Conservation (phyloP, 305 asterid genomes). For the Fraxinus paxiana region DNA sequence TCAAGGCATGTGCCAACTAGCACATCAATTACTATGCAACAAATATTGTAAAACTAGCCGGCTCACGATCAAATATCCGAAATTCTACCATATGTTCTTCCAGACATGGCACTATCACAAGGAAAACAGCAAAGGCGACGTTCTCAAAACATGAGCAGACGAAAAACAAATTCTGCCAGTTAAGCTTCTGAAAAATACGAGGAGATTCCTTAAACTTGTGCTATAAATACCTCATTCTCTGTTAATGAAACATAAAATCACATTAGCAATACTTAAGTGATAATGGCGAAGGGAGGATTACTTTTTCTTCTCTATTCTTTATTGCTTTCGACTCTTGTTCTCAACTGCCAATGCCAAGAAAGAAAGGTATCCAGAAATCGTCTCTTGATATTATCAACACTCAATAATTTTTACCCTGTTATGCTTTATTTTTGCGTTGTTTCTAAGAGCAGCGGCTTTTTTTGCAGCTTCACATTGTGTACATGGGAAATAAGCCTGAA, state of each 20-base stretch:
- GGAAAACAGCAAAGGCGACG: neutral
- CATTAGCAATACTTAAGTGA: neutral
- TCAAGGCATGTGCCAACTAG: neutral
- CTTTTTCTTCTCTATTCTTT: neutral
- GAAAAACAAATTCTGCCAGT: neutral
- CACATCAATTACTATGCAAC: neutral
- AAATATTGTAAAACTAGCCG: neutral
- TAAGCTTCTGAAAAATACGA: neutral
- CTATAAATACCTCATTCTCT: neutral
- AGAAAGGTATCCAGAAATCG: neutral
- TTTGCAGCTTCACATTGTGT: constrained; percentile 44
- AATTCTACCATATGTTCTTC: neutral
- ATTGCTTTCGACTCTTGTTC: neutral
- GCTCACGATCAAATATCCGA: neutral
- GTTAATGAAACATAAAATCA: neutral
- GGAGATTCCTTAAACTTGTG: neutral
- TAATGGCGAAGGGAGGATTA: neutral
- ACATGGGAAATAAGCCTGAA: constrained; percentile 46
- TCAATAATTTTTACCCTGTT: neutral
- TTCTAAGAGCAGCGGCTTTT: neutral
- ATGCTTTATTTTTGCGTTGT: neutral
- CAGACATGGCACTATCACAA: neutral
- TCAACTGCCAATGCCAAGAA: constrained; percentile 7
- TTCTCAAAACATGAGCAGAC: neutral
- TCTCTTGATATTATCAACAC: neutral